Conservation (phyloP, 2,329 filamentous ascomycete genomes). For the Chrysosporium keratinophilum region DNA sequence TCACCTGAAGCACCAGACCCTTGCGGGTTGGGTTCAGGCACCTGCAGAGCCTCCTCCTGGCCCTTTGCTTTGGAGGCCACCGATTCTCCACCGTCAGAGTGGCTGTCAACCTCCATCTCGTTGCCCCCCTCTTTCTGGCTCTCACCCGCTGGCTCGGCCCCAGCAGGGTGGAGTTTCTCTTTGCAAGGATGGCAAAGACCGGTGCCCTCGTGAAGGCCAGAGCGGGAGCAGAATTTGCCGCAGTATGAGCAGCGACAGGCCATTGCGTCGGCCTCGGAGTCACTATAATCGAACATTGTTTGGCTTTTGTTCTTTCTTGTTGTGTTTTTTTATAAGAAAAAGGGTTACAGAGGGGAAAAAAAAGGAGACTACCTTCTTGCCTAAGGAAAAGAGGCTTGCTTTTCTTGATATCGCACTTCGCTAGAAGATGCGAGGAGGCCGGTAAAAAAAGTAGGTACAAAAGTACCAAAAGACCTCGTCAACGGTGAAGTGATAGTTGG, state of each 20-base stretch:
- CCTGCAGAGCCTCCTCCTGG: slow-evolving; percentile 10
- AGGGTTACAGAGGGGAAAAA: not conserved
- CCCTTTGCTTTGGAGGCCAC: slow-evolving; percentile 7
- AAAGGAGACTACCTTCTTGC: not conserved
- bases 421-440: not conserved
- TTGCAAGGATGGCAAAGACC: slow-evolving; percentile 16
- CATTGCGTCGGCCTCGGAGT: slow-evolving; percentile 15
- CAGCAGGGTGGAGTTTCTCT: slow-evolving; percentile 9
- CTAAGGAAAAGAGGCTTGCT: not conserved
- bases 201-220: slow-evolving; percentile 6
- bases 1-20: slow-evolving; percentile 2
- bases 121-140: not conserved
- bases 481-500: not conserved
- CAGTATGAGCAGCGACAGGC: slow-evolving; percentile 17
- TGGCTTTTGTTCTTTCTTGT: slow-evolving; percentile 11
- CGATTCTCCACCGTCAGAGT: slow-evolving; percentile 9
- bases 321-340: not conserved
- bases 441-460: slow-evolving; percentile 2
- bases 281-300: slow-evolving; percentile 17
- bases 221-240: slow-evolving; percentile 15
- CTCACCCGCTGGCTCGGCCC: not conserved
- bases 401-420: not conserved
- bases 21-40: slow-evolving; percentile 2
- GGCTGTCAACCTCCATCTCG: not conserved
- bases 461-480: not conserved